Base-by-base conservation (phyloP, 495 filamentous ascomycete species). In the Endocarpon pusillum region DNA sequence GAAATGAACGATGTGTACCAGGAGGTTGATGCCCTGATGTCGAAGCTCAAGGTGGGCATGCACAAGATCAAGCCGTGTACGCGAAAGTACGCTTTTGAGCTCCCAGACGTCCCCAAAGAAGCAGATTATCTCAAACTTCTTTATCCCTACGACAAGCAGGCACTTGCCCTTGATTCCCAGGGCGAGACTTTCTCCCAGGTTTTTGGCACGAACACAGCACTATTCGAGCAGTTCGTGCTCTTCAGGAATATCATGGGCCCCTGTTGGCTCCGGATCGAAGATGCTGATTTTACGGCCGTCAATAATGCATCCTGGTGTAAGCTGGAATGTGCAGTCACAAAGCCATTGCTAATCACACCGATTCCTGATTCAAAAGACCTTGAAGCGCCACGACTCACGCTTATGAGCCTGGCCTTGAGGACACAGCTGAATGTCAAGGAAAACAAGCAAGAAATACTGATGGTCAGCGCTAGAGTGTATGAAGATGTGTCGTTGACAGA, bases 191-290 rank as follows among this genome's bases (percentile, higher is more conserved):
- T 85, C 50, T 96, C 91, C 3, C 77, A 81, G 33, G 83, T 92
- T 26, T 97, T 97, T 41, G 91, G 89, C 27, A 78, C 81, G 28
- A 93, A 91, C 48, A 97, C 89, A 0, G 73, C 82, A 2, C 62
- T 96, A 1, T 97, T 97, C 42, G 89, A 97, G 46, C 89, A 97
- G 46, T 97, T 97, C 46, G 91, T 94, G 10, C 66, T 97, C 9
- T 94, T 84, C 81, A 94, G 91, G 55, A 85, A 87, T 41, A 80
- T 97, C 38, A 96, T 92, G 85, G 89, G 89, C 0, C 89, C 89
- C 8, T 97, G 91, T 58, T 97, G 89, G 89, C 66, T 97, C 12
- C 80, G 71, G 47, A 84, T 97, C 37, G 67, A 81, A 39, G 78
- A 75, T 35, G 80, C 77, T 21, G 72, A 94, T 48, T 92, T 92